phyloP scores from a whole-genome alignment of 129 eudicot species.

The Chrysanthemum seticuspe region DNA sequence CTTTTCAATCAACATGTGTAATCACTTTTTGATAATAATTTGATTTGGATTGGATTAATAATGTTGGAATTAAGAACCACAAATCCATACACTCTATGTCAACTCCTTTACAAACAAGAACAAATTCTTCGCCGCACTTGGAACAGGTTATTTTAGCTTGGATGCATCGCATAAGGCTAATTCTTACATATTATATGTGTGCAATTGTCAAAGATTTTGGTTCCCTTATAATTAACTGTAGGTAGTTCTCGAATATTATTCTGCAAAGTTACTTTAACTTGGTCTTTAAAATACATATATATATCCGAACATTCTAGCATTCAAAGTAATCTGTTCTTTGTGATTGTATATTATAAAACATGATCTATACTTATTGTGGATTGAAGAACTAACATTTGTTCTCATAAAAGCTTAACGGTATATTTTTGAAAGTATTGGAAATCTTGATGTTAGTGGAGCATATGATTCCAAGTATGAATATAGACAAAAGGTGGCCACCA shows the following conservation, averaged over 20 bases:
- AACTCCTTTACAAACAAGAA: background rate
- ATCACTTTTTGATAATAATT: no score
- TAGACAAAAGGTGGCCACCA: conserved; percentile 23
- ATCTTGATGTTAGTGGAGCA: conserved; percentile 30
- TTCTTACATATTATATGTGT: background rate
- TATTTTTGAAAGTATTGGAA: background rate
- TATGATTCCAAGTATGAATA: conserved; percentile 32
- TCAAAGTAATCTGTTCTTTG: conserved; percentile 4
- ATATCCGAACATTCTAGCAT: conserved; percentile 14
- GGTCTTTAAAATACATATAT: background rate
- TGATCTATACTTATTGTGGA: conserved; percentile 8
- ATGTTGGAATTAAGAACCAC: no score
- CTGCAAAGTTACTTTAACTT: conserved; percentile 9
- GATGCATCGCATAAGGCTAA: background rate
- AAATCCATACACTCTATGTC: background rate
- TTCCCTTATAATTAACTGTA: conserved; percentile 10
- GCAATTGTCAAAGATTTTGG: conserved; percentile 12
- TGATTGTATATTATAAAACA: conserved; percentile 1
- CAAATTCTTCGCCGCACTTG: background rate
- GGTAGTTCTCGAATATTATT: conserved; percentile 18
- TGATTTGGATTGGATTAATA: no score
- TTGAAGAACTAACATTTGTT: background rate
- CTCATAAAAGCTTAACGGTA: background rate
- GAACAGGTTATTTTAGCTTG: background rate
- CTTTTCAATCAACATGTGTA: background rate